phyloP scores from a whole-genome alignment of 257 asterid genomes.

The Craterostigma plantagineum region DNA sequence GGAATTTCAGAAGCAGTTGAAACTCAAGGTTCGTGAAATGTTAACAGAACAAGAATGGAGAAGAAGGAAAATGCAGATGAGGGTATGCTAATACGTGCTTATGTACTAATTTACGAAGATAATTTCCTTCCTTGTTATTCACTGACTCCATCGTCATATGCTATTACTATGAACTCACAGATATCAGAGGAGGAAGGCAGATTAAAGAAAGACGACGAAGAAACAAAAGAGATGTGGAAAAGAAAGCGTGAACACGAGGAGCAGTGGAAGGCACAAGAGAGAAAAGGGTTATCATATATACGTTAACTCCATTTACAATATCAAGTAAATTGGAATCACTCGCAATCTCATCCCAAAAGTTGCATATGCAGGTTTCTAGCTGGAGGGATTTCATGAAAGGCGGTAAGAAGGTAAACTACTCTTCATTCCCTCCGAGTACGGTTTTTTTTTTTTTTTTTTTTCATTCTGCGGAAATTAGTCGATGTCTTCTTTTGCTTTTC shows the following conservation, averaged over 20 bases:
- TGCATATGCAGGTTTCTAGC: constrained; percentile 62
- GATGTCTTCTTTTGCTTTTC: too few species aligned
- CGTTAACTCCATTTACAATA: background rate
- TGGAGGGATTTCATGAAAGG: constrained; percentile 99
- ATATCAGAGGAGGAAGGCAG: constrained; percentile 99
- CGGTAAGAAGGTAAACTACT: constrained; percentile 73
- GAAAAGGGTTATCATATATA: constrained; percentile 44
- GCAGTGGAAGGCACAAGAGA: constrained; percentile 99
- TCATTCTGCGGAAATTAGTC: background rate
- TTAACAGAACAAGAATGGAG: constrained; percentile 99
- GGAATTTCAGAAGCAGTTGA: constrained; percentile 77
- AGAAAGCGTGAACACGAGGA: constrained; percentile 98
- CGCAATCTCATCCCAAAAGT: background rate
- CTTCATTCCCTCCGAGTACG: background rate
- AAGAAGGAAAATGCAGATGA: constrained; percentile 97
- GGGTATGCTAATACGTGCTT: constrained; percentile 31
- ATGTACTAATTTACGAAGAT: background rate
- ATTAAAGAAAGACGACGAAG: constrained; percentile 96
- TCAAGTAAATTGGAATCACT: background rate
- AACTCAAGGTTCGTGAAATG: constrained; percentile 85
- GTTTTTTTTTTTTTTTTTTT: background rate
- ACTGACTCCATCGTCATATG: too few species aligned
- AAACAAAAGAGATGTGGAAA: constrained; percentile 95
- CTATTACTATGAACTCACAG: constrained; percentile 15
- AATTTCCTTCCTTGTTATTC: constrained; percentile 1